Evolutionary conservation across 129 eudicot species (phyloP).

Genomic region (Saposhnikovia divaricata): DNA sequence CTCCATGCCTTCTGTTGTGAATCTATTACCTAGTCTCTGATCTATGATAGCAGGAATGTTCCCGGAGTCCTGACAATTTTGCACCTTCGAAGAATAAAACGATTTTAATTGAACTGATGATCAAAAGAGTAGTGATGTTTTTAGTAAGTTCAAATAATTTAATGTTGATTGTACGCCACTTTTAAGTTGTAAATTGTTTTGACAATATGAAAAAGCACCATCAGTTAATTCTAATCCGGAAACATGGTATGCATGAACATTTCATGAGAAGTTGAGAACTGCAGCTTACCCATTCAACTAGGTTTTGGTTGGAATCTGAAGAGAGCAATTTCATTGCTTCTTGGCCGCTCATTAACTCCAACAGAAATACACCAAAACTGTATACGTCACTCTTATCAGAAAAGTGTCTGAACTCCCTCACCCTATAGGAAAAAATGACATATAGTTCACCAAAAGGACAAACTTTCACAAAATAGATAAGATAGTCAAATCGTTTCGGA

Average conservation of each 20-base stretch:
- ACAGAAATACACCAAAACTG: constrained; percentile 82
- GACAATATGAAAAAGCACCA: not conserved
- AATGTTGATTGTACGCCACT: not conserved
- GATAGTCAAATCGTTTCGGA: constrained; percentile 2
- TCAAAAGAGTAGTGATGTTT: not conserved
- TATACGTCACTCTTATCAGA: constrained; percentile 81
- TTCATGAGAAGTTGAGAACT: constrained; percentile 2
- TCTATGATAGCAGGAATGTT: constrained; percentile 46
- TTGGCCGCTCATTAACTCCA: constrained; percentile 80
- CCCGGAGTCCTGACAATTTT: constrained; percentile 51
- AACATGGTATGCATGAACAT: not conserved
- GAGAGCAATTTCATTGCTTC: constrained; percentile 54
- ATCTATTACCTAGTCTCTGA: constrained; percentile 66
- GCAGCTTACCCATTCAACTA: constrained; percentile 64
- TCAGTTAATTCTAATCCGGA: not conserved
- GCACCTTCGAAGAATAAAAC: constrained; percentile 45
- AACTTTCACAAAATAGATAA: not conserved
- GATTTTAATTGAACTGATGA: not conserved
- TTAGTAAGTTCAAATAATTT: not conserved
- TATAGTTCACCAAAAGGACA: not conserved
- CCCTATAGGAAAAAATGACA: constrained; percentile 39
- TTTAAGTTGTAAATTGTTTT: not conserved
- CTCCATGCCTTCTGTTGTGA: constrained; percentile 80
- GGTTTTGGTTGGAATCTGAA: constrained; percentile 49
- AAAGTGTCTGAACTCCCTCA: constrained; percentile 66